Evolutionary conservation across 306 rosid genomes (phyloP), one percentile per base, ranked within the genome.

Genomic region (Pachyrhizus erosus): DNA sequence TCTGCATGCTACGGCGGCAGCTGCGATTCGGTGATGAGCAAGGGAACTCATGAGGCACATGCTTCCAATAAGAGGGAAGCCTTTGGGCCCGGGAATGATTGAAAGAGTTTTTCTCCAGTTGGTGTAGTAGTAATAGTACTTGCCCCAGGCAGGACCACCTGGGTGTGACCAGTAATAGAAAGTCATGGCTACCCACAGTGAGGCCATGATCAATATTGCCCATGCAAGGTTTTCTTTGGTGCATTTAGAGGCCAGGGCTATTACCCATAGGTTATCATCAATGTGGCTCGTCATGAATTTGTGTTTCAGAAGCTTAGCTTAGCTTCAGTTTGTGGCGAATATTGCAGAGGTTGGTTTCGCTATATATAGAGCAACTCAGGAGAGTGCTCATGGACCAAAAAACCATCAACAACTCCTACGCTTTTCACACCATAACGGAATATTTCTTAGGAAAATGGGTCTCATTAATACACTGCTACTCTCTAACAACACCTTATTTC

Each of bases 121-220:
- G 39, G 1, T 45, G 52, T 24, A 57, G n/a, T n/a, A n/a, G n/a
- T n/a, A n/a, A n/a, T n/a, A n/a, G 76, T 82, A 58, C 39, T 68
- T 83, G 3, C 97, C 97, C 96, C 96, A 93, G 17, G 97, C 97
- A 15, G 92, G 97, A 57, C 97, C 97, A 34, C 96, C 97, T 0
- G 96, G 91, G 85, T 90, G 91, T n/a, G 87, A 84, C 94, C 96
- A 90, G 84, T 81, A 75, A 51, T 75, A 60, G 21, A 93, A 13
- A 65, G 88, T 60, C 45, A 84, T 46, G 78, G 82, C 51, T 3
- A 91, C 31, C 72, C 82, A 86, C 40, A 82, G 64, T 0, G 89
- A 24, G 82, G 68, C 77, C 5, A 85, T 14, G 61, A 90, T 13
- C 20, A 93, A 43, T 3, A 87, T 13, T 3, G 68, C 76, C 76